These are phyloP conservation scores for Hyphodiscus sp. DNA, from an alignment of 2,329 filamentous ascomycete species.

Conservation along the genomic window DNA sequence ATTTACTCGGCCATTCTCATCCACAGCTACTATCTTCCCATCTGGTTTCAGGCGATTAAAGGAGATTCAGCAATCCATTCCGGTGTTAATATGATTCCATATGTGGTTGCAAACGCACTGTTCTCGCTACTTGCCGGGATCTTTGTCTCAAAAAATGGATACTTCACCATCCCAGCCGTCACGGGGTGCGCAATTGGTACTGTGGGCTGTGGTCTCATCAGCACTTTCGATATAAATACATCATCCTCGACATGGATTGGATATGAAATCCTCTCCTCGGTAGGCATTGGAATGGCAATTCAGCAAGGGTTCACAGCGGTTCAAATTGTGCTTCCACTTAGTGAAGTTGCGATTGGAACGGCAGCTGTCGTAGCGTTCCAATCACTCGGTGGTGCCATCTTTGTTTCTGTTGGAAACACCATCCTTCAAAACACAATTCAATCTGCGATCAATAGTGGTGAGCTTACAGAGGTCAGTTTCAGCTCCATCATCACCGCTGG, in stretches of 20 bases:
- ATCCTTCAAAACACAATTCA: slow-evolving; percentile 34
- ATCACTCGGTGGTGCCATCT: slow-evolving; percentile 39
- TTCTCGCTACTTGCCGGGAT: slow-evolving; percentile 28
- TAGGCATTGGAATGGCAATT: slow-evolving; percentile 26
- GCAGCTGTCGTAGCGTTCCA: slow-evolving; percentile 37
- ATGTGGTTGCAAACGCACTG: slow-evolving; percentile 21
- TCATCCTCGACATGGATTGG: slow-evolving; percentile 41
- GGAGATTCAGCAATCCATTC: slow-evolving; percentile 12
- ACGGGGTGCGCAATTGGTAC: slow-evolving; percentile 12
- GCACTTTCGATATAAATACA: slow-evolving; percentile 30
- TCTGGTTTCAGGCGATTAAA: slow-evolving; percentile 25
- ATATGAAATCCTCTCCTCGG: slow-evolving; percentile 29
- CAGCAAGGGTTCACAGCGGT: slow-evolving; percentile 26
- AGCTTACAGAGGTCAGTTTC: slow-evolving; percentile 21
- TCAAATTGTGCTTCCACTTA: slow-evolving; percentile 26
- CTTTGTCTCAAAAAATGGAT: slow-evolving; percentile 28
- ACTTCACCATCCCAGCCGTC: slow-evolving; percentile 25
- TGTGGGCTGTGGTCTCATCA: slow-evolving; percentile 28
- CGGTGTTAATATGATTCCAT: slow-evolving; percentile 22
- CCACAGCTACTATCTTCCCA: slow-evolving; percentile 27
- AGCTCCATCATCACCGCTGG: slow-evolving; percentile 25
- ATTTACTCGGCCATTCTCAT: slow-evolving; percentile 28
- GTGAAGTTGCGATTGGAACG: slow-evolving; percentile 37
- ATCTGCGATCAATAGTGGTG: neutral
- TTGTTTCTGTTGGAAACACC: slow-evolving; percentile 40